A percentile compares a stretch with the other conserved stretches of the same genome.
Evolutionary conservation across 768 basidiomycete species (phyloP).

Genomic region (Tremella fuciformis): DNA sequence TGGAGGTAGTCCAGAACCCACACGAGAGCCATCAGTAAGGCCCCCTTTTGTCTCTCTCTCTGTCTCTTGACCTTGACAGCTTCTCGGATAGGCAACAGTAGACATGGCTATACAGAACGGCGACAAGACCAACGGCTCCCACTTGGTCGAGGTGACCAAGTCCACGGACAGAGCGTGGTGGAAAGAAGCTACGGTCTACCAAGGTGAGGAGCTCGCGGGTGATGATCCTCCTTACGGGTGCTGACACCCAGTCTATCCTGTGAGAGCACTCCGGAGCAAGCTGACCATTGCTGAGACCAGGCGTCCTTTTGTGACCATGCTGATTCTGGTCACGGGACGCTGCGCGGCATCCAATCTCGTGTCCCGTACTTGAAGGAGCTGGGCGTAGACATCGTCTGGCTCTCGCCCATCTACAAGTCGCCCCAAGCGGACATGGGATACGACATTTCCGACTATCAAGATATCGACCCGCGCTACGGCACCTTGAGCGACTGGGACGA

Average conservation of each 20-base stretch:
- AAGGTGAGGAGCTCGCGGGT: constrained; percentile 16
- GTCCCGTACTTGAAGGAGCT: constrained; percentile 68
- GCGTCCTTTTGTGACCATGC: constrained; percentile 34
- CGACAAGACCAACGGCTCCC: no score
- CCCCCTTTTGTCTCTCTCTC: no score
- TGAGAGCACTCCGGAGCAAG: not conserved
- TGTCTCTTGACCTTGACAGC: no score
- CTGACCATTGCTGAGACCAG: constrained; percentile 11
- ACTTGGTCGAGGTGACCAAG: not conserved
- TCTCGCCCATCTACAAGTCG: constrained; percentile 68
- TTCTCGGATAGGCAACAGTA: no score
- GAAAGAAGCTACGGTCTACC: constrained; percentile 30
- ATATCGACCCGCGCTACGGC: constrained; percentile 52
- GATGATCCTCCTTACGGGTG: not conserved
- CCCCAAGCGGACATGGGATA: constrained; percentile 73
- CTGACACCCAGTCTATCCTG: constrained; percentile 25
- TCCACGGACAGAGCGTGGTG: constrained; percentile 25
- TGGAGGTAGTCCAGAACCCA: no score
- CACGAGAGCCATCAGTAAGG: no score
- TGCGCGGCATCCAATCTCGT: constrained; percentile 64
- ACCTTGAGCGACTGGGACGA: constrained; percentile 57
- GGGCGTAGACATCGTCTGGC: constrained; percentile 64
- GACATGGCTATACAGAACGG: no score
- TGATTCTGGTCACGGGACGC: constrained; percentile 37
- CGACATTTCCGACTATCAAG: constrained; percentile 63